Conservation (phyloP, 2,329 filamentous ascomycete genomes). For the Xylariaceae sp. region DNA sequence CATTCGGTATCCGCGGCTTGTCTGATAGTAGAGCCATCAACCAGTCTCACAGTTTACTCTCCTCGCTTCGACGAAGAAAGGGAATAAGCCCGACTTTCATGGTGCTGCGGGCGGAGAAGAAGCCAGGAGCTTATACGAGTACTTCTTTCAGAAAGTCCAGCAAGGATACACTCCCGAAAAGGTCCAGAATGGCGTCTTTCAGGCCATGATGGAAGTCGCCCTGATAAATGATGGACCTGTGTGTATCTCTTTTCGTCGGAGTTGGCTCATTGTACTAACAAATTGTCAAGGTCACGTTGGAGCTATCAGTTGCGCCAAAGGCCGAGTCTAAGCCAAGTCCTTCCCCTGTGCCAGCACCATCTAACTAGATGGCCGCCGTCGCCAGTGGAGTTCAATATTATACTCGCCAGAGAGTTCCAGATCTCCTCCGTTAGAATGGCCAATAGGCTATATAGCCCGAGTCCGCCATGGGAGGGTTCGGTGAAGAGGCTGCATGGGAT, state of each 20-base stretch:
- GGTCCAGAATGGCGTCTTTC: conserved; percentile 94
- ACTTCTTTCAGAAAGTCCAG: conserved; percentile 73
- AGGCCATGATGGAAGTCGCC: conserved; percentile 98
- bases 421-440: not conserved
- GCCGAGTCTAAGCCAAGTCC: conserved; percentile 14
- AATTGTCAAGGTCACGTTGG: conserved; percentile 36
- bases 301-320: conserved; percentile 29
- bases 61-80: conserved; percentile 88
- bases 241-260: conserved; percentile 20
- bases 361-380: not conserved
- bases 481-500: not conserved
- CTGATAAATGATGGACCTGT: conserved; percentile 80
- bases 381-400: not conserved
- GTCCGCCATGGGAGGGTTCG: not conserved
- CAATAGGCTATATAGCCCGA: not conserved
- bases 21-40: conserved; percentile 5
- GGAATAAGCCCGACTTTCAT: conserved; percentile 92
- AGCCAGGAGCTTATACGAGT: conserved; percentile 74
- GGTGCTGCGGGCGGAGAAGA: conserved; percentile 73
- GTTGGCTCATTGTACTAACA: conserved; percentile 9
- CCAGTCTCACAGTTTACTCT: conserved; percentile 95
- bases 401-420: not conserved
- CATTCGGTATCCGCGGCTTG: not conserved
- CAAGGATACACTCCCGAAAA: conserved; percentile 64
- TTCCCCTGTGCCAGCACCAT: conserved; percentile 4